Evolutionary conservation across 306 rosid species (phyloP).

Genomic region (Inga leiocalycina): DNA sequence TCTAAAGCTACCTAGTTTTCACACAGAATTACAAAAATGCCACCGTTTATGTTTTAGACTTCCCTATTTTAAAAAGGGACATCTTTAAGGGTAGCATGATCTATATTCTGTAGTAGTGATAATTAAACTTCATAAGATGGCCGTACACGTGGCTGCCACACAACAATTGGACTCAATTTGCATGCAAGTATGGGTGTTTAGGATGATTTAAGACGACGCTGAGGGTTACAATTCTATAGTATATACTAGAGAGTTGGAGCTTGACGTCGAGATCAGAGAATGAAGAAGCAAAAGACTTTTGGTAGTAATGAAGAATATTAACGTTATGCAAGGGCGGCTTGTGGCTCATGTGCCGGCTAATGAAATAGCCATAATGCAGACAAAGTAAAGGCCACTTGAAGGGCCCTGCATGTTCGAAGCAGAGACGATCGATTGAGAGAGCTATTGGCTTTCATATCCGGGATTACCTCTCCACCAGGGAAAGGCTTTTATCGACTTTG

Average conservation of each 20-base stretch:
- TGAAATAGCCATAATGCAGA: conserved; percentile 27
- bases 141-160: conserved; percentile 58
- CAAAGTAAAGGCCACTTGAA: background rate
- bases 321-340: conserved; percentile 26
- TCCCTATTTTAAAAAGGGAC: too few relatives aligned
- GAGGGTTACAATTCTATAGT: background rate
- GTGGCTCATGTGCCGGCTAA: conserved; percentile 50
- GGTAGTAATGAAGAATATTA: conserved; percentile 29
- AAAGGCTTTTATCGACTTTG: conserved; percentile 9
- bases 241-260: background rate
- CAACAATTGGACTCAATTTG: background rate
- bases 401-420: conserved; percentile 25
- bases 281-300: conserved; percentile 25
- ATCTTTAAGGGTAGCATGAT: too few relatives aligned
- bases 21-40: too few relatives aligned
- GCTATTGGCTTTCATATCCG: conserved; percentile 33
- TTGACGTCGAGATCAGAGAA: conserved; percentile 1
- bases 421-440: conserved; percentile 1
- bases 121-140: background rate
- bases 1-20: too few relatives aligned
- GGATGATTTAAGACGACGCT: background rate
- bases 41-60: too few relatives aligned
- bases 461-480: conserved; percentile 43
- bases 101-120: too few relatives aligned
- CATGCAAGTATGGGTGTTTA: background rate